Conservation (phyloP, 2,329 filamentous ascomycete species). For the Calonectria leucothoes region DNA sequence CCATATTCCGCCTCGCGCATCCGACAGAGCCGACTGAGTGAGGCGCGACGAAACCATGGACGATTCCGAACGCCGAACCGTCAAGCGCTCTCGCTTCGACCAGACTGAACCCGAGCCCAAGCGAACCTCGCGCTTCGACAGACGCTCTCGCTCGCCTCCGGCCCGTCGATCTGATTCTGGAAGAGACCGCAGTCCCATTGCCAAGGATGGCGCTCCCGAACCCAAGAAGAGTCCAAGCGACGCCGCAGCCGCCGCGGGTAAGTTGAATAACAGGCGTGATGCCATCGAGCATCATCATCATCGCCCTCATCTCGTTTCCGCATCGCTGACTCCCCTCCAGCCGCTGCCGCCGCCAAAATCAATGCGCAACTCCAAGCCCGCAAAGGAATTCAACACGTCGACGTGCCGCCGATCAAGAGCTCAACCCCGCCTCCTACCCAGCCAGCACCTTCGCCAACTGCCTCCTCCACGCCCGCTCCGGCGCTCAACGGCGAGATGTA, state of each 20-base stretch:
- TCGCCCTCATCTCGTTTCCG: conserved; percentile 17
- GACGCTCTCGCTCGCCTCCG: conserved; percentile 87
- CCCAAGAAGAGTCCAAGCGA: conserved; percentile 67
- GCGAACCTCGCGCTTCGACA: conserved; percentile 85
- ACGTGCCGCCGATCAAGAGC: conserved; percentile 83
- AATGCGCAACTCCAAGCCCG: conserved; percentile 86
- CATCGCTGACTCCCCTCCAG: conserved; percentile 54
- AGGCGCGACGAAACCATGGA: conserved; percentile 63
- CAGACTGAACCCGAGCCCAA: conserved; percentile 87
- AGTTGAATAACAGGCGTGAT: conserved; percentile 35
- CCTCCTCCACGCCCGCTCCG: conserved; percentile 48
- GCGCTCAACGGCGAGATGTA: conserved; percentile 90
- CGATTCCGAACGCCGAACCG: conserved; percentile 77
- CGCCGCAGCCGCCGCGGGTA: conserved; percentile 83
- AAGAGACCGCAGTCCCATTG: conserved; percentile 84
- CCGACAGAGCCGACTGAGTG: background rate
- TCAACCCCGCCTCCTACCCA: conserved; percentile 59
- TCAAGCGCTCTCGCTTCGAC: conserved; percentile 94
- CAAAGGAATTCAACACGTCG: conserved; percentile 90
- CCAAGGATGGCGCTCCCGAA: conserved; percentile 56
- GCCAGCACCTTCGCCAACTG: conserved; percentile 45
- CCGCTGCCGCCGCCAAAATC: conserved; percentile 89
- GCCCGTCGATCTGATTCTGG: conserved; percentile 72
- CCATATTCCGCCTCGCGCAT: background rate
- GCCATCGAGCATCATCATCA: conserved; percentile 8